Base-by-base conservation (phyloP, 2,329 filamentous ascomycete genomes). In the Plectosphaerella sp. region DNA sequence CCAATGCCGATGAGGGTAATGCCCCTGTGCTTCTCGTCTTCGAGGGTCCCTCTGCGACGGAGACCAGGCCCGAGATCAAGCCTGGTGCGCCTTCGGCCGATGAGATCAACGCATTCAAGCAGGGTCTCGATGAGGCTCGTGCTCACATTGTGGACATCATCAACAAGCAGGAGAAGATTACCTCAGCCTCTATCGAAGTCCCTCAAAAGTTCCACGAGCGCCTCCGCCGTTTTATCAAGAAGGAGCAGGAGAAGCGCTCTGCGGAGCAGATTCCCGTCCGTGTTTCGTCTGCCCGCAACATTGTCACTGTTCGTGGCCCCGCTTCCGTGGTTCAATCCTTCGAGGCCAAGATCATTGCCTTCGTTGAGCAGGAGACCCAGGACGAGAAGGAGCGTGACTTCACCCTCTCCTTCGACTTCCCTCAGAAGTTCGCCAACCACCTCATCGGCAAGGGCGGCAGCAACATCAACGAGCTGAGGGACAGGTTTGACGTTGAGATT, bases 381-480 rank as follows among this genome's bases (percentile, higher is more conserved):
- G 92, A 97, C 56, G 93, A 97, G 70, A 89, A 94, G 66, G 93
- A 97, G 72, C 89, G 93, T 54, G 91, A 90, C 45, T 95, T 92
- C 72, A 91, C 84, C 3, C 75, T 89, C 54, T 84, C 82, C 24
- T 97, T 97, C 60, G 91, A 96, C 57, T 99, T 96, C 74, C 93
- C 93, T 8, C 89, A 96, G 67, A 95, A 96, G 72, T 95, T 85
- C 65, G 91, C 92, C 57, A 96, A 96, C 69, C 88, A 96, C 66
- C 80, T 88, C 3, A 86, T 87, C 62, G 85, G 84, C 50, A 87
- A 86, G 68, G 79, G 82, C 48, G 84, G 84, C 16, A 84, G 82
- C 69, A 80, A 85, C 64, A 85, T 87, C 61, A 77, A 78, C 51
- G 83, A 87, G 61, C 72, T 88, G 37, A 78, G 83, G 46, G 84